phyloP scores from a whole-genome alignment of 306 rosid species.

The Castanea sativa region DNA sequence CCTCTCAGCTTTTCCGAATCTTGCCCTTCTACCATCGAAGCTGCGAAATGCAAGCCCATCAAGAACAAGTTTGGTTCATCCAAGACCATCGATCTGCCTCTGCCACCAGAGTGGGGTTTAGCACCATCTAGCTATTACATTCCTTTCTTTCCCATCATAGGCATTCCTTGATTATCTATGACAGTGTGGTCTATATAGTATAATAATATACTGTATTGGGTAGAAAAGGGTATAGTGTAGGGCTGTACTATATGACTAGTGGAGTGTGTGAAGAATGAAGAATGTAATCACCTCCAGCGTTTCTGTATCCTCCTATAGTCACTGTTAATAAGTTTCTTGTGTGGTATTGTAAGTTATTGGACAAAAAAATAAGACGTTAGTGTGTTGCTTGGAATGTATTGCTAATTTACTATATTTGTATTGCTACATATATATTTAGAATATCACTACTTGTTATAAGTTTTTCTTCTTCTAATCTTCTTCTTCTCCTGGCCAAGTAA shows the following conservation, averaged over 20 bases:
- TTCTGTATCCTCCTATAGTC: no score
- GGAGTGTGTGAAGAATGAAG: background rate
- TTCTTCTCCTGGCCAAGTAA: no score
- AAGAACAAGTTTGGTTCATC: conserved; percentile 41
- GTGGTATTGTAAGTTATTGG: no score
- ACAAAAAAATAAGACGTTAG: no score
- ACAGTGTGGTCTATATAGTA: background rate
- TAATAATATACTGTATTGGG: background rate
- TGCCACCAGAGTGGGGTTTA: conserved; percentile 82
- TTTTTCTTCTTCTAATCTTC: no score
- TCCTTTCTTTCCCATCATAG: conserved; percentile 83
- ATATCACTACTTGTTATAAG: no score
- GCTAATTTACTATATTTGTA: no score
- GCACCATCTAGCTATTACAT: conserved; percentile 73
- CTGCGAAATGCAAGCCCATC: conserved; percentile 27
- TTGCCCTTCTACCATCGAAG: conserved; percentile 40
- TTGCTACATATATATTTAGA: no score
- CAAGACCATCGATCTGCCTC: conserved; percentile 59
- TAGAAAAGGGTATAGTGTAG: background rate
- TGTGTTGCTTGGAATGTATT: no score
- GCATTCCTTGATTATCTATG: conserved; percentile 61
- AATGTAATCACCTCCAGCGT: background rate
- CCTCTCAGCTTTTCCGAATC: conserved; percentile 56
- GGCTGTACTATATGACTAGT: background rate
- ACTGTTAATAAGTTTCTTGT: no score